Percentiles rank a stretch among this genome's conserved stretches.
Conservation (phyloP, 768 basidiomycete species). For the Boletus sensibilis region DNA sequence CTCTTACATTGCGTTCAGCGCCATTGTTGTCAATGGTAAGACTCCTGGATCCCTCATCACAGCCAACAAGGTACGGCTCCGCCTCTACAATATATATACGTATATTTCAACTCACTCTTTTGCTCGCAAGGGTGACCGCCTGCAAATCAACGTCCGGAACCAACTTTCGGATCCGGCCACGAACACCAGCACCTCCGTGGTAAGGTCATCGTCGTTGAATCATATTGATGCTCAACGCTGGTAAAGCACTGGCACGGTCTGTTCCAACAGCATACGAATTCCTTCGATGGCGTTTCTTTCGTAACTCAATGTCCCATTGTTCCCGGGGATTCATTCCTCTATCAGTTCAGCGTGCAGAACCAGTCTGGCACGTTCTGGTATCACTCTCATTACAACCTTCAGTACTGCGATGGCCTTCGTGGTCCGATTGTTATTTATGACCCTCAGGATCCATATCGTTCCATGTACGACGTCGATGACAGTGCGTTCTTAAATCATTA, state of each 20-base stretch:
- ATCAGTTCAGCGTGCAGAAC: conserved; percentile 32
- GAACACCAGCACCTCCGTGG: conserved; percentile 42
- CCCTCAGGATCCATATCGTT: conserved; percentile 31
- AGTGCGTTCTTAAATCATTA: conserved; percentile 4
- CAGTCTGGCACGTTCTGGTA: conserved; percentile 48
- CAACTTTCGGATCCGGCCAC: conserved; percentile 38
- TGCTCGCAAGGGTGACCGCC: conserved; percentile 34
- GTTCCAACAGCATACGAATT: conserved; percentile 40
- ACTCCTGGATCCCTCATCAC: conserved; percentile 42
- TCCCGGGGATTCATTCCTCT: conserved; percentile 38
- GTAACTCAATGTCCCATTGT: conserved; percentile 48
- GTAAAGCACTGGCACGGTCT: conserved; percentile 48
- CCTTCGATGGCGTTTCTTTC: conserved; percentile 47
- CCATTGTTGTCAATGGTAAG: conserved; percentile 41
- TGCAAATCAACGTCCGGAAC: conserved; percentile 44
- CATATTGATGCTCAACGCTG: background rate
- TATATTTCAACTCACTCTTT: background rate
- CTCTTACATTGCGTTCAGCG: conserved; percentile 19
- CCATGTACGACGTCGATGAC: conserved; percentile 41
- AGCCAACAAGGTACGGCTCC: conserved; percentile 35
- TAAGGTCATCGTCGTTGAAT: conserved; percentile 17
- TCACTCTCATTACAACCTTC: conserved; percentile 45
- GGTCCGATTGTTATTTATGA: conserved; percentile 50
- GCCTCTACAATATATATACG: background rate
- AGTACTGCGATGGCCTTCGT: conserved; percentile 57